Evolutionary conservation across 805 yeast species (phyloP).

Genomic region (Myxozyma sirexii): DNA sequence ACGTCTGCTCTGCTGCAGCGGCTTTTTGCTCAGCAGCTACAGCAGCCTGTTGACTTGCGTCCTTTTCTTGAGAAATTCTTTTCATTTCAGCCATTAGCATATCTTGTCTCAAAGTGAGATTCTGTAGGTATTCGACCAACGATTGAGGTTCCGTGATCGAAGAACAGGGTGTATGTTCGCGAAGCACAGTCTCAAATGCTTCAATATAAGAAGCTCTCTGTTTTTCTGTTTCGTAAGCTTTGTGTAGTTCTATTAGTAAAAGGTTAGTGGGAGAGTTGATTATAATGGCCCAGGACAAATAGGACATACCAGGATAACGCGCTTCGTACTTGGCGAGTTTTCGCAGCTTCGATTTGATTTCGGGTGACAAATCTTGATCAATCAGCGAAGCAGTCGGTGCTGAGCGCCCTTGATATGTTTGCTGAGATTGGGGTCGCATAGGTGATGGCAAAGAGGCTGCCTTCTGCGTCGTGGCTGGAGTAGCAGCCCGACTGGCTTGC

Average conservation of each 20-base stretch:
- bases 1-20: neutral
- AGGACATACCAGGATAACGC: constrained; percentile 67
- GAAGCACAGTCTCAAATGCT: constrained; percentile 66
- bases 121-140: constrained; percentile 68
- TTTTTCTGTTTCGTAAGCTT: constrained; percentile 84
- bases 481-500: neutral
- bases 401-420: neutral
- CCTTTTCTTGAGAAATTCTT: constrained; percentile 43
- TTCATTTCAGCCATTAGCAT: constrained; percentile 69
- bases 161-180: constrained; percentile 80
- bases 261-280: neutral
- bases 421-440: neutral
- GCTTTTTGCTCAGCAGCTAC: neutral
- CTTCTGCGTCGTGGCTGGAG: neutral
- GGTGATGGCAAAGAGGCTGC: neutral
- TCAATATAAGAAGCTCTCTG: constrained; percentile 60
- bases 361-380: constrained; percentile 7
- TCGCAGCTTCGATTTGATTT: constrained; percentile 52
- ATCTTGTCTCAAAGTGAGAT: constrained; percentile 60
- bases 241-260: constrained; percentile 50
- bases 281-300: neutral
- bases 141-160: constrained; percentile 72
- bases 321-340: constrained; percentile 87
- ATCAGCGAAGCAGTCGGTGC: neutral
- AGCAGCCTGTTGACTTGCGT: constrained; percentile 3